A percentile compares a stretch with the other conserved stretches of the same genome.
Conservation (phyloP, 371 early-diverging fungal genomes). For the Blakeslea trispora region DNA sequence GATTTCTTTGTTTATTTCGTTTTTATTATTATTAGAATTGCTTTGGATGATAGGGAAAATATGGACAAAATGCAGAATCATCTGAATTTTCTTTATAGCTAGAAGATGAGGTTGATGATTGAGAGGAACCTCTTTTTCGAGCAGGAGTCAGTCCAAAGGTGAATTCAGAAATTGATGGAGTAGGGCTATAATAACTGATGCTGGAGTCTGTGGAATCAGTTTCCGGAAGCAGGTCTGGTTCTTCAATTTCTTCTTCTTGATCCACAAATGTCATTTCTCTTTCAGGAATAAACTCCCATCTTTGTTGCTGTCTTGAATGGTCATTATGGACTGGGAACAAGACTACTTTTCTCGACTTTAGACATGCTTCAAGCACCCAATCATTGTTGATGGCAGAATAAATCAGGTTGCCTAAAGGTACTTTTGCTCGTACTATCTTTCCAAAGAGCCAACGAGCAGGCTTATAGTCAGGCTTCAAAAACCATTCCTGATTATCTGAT, state of each 20-base stretch:
- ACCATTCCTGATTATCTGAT: slow-evolving; percentile 43
- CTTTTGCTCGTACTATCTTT: slow-evolving; percentile 5
- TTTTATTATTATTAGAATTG: not conserved
- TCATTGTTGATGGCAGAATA: slow-evolving; percentile 35
- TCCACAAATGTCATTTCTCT: slow-evolving; percentile 7
- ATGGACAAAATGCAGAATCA: not conserved
- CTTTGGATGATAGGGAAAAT: not conserved
- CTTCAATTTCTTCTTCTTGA: slow-evolving; percentile 29
- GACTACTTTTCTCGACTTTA: slow-evolving; percentile 14
- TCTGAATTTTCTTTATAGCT: not conserved
- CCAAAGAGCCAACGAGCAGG: slow-evolving; percentile 15
- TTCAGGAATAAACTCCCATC: slow-evolving; percentile 31
- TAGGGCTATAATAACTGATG: not conserved
- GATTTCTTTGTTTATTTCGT: not conserved
- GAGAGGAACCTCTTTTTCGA: slow-evolving; percentile 30
- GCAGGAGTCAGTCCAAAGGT: slow-evolving; percentile 35
- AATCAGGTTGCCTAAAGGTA: slow-evolving; percentile 27
- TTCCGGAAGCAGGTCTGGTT: slow-evolving; percentile 12
- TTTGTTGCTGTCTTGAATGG: slow-evolving; percentile 7
- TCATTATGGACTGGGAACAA: slow-evolving; percentile 10
- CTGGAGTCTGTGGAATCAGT: not conserved
- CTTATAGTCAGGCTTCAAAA: slow-evolving; percentile 18
- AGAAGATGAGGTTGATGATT: slow-evolving; percentile 4
- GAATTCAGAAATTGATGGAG: slow-evolving; percentile 12
- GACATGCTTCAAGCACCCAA: slow-evolving; percentile 43